Conservation (phyloP, 129 eudicot genomes). For the Pittosporum tobira region DNA sequence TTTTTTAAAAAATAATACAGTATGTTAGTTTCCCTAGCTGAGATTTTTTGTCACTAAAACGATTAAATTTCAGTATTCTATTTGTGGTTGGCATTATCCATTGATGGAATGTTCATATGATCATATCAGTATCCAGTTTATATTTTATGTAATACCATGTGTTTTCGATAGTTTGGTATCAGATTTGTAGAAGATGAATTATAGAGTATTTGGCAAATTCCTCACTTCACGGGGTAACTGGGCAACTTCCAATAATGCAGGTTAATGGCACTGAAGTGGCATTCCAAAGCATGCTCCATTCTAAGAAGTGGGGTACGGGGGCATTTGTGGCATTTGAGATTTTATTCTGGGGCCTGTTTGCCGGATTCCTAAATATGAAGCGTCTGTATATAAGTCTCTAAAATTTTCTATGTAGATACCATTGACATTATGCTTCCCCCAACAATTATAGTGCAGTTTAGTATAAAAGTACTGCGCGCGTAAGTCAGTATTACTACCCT, state of each 20-base stretch:
- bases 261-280: conserved; percentile 40
- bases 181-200: not conserved
- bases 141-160: no score
- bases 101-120: no score
- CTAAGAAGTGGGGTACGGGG: conserved; percentile 65
- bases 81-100: no score
- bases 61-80: no score
- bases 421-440: no score
- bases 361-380: conserved; percentile 73
- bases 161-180: no score
- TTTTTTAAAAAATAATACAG: no score
- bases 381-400: conserved; percentile 51
- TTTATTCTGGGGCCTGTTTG: conserved; percentile 64
- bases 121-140: no score
- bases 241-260: conserved; percentile 29
- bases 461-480: not conserved
- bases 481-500: no score
- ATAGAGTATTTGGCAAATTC: not conserved
- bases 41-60: no score
- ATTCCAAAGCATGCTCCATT: conserved; percentile 43
- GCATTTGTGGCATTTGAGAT: conserved; percentile 73
- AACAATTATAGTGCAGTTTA: not conserved
- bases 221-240: not conserved
- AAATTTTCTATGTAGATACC: not conserved
- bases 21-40: no score